phyloP scores from a whole-genome alignment of 805 yeast genomes.

The Diddensiella transvaalensis region DNA sequence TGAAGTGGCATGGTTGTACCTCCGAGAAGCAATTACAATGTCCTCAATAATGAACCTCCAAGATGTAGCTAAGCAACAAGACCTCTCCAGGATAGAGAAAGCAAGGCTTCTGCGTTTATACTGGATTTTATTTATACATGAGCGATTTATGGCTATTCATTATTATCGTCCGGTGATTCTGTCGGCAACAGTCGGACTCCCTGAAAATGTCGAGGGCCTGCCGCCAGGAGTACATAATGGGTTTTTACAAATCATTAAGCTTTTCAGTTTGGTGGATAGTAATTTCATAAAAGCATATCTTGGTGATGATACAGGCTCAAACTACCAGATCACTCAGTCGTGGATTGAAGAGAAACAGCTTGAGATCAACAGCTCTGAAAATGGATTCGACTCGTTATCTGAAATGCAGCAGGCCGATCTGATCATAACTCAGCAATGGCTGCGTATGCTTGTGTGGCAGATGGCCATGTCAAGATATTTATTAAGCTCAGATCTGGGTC shows the following conservation, averaged over 20 bases:
- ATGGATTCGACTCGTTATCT: constrained; percentile 6
- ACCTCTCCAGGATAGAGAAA: constrained; percentile 7
- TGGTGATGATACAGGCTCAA: constrained; percentile 2
- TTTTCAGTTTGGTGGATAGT: constrained; percentile 16
- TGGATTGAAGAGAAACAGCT: constrained; percentile 16
- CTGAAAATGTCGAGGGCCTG: constrained; percentile 11
- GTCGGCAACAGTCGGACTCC: constrained; percentile 2
- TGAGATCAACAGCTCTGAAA: constrained; percentile 6
- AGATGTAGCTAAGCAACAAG: not conserved
- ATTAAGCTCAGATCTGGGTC: constrained; percentile 5
- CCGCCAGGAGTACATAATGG: constrained; percentile 13
- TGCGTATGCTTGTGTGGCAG: constrained; percentile 19
- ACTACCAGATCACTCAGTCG: constrained; percentile 5
- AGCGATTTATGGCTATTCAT: constrained; percentile 19
- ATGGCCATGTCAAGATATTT: constrained; percentile 16
- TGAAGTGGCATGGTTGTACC: constrained; percentile 16
- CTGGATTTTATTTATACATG: constrained; percentile 19
- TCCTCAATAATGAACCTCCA: constrained; percentile 8
- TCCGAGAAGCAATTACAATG: constrained; percentile 19
- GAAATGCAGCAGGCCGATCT: constrained; percentile 19
- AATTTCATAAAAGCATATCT: constrained; percentile 16
- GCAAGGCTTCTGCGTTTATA: constrained; percentile 12
- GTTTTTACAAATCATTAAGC: constrained; percentile 15
- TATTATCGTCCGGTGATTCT: constrained; percentile 12
- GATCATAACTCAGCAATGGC: constrained; percentile 19